These are phyloP conservation scores for Penicillium sp. DNA, from an alignment of 2,329 filamentous ascomycete genomes.

Conservation along the genomic window DNA sequence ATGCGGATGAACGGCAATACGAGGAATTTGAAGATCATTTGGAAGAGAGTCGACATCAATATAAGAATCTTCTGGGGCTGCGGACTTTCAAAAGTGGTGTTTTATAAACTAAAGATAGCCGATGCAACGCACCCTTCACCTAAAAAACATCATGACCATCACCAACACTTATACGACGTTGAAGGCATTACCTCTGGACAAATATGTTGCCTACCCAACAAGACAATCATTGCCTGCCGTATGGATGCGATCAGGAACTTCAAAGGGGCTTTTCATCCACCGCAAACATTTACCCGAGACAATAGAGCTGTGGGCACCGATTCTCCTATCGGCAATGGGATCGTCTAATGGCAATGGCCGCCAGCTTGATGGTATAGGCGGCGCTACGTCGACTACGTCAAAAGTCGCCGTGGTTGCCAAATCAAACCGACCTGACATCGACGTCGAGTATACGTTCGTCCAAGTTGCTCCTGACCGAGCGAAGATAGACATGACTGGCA, in stretches of 20 bases:
- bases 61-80: too few species aligned
- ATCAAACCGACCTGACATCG: slow-evolving; percentile 43
- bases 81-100: too few species aligned
- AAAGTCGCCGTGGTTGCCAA: slow-evolving; percentile 65
- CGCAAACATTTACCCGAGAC: slow-evolving; percentile 30
- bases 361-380: slow-evolving; percentile 68
- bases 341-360: slow-evolving; percentile 37
- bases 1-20: too few species aligned
- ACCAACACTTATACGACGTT: too few species aligned
- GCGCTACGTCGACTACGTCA: slow-evolving; percentile 63
- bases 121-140: too few species aligned
- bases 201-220: not conserved
- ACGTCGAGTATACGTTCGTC: slow-evolving; percentile 68
- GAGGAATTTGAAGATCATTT: too few species aligned
- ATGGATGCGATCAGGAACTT: slow-evolving; percentile 16
- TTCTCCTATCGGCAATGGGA: slow-evolving; percentile 35
- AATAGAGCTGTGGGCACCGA: slow-evolving; percentile 26
- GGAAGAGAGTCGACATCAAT: too few species aligned
- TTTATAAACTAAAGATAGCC: too few species aligned
- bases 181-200: too few species aligned
- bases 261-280: slow-evolving; percentile 43
- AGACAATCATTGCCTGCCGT: slow-evolving; percentile 6
- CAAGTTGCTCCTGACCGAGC: slow-evolving; percentile 61
- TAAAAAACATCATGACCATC: too few species aligned
- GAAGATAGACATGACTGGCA: slow-evolving; percentile 62